phyloP scores from a whole-genome alignment of 768 basidiomycete species.

The Rhodotorula kratochvilovae region DNA sequence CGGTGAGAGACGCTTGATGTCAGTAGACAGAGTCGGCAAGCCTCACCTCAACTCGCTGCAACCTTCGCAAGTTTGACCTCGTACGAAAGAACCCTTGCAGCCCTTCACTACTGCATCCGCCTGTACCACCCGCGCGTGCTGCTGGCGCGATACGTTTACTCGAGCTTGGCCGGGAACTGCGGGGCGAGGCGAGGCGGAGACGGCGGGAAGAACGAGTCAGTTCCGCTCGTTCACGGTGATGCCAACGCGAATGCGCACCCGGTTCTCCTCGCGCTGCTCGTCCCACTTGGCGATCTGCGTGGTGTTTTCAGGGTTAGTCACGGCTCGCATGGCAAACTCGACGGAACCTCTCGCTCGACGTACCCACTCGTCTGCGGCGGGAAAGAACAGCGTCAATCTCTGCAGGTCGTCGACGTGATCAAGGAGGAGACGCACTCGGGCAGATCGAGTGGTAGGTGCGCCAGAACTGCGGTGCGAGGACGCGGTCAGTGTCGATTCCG shows the following conservation, averaged over 20 bases:
- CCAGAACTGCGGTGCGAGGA: slow-evolving; percentile 58
- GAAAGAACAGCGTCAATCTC: neutral
- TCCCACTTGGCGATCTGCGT: slow-evolving; percentile 76
- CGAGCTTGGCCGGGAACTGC: slow-evolving; percentile 37
- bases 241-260: slow-evolving; percentile 45
- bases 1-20: too few relatives aligned
- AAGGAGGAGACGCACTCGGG: slow-evolving; percentile 68
- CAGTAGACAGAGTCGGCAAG: too few relatives aligned
- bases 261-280: slow-evolving; percentile 88
- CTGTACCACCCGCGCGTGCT: neutral
- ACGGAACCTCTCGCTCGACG: slow-evolving; percentile 52
- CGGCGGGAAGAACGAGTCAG: neutral
- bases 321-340: slow-evolving; percentile 43
- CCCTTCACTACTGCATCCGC: neutral
- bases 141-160: neutral
- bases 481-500: neutral
- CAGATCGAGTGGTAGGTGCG: slow-evolving; percentile 92
- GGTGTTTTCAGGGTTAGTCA: too few relatives aligned
- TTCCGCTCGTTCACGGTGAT: neutral
- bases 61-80: too few relatives aligned
- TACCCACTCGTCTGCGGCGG: slow-evolving; percentile 69
- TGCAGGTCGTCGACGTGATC: neutral
- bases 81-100: too few relatives aligned
- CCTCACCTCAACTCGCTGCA: too few relatives aligned
- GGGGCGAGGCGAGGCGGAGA: neutral